Evolutionary conservation across 108 stramenopile species (phyloP).

Genomic region (Craspedostauros australis): DNA sequence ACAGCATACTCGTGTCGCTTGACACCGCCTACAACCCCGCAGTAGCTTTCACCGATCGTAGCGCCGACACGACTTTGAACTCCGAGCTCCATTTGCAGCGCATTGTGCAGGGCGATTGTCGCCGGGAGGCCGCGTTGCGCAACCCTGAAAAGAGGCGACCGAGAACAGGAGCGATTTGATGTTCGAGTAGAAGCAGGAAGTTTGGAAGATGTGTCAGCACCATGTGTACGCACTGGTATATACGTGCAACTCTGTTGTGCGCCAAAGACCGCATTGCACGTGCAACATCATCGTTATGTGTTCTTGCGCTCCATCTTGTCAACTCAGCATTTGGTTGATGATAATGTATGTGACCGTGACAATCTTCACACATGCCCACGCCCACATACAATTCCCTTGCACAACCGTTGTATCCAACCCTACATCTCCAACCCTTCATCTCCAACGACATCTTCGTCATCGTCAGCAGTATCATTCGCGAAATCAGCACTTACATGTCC

Average conservation of each 20-base stretch:
- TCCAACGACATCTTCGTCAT: too few relatives aligned
- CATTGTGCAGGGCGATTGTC: conserved; percentile 45
- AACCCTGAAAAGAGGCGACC: conserved; percentile 8
- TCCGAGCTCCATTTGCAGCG: conserved; percentile 44
- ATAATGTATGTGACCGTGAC: too few relatives aligned
- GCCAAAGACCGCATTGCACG: too few relatives aligned
- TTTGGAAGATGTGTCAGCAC: not conserved
- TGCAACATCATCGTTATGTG: too few relatives aligned
- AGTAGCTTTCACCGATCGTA: conserved; percentile 67
- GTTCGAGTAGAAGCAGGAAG: not conserved
- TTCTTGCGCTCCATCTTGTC: too few relatives aligned
- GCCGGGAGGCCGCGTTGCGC: conserved; percentile 56
- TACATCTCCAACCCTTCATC: conserved; percentile 6
- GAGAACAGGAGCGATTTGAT: not conserved
- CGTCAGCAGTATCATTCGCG: too few relatives aligned
- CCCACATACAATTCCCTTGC: too few relatives aligned
- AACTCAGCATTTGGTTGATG: too few relatives aligned
- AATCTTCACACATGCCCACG: too few relatives aligned
- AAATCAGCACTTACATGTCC: conserved; percentile 35
- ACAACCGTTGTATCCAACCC: not conserved
- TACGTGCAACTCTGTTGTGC: not conserved
- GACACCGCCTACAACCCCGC: conserved; percentile 66
- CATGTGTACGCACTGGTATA: not conserved
- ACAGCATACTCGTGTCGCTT: conserved; percentile 65
- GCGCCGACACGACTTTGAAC: conserved; percentile 47